Conservation (phyloP, 805 yeast species). For the Yamadazyma scolyti region DNA sequence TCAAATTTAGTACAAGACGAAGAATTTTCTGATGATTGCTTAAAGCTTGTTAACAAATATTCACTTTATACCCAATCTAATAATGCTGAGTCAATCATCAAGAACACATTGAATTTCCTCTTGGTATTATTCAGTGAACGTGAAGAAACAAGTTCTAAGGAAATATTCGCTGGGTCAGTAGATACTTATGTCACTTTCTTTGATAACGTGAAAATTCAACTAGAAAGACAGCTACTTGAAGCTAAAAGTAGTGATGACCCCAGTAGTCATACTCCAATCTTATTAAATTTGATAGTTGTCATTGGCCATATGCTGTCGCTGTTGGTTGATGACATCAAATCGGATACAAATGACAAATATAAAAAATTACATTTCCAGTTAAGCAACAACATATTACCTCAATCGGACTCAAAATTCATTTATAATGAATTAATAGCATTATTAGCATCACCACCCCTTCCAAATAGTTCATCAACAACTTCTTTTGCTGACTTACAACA, state of each 20-base stretch:
- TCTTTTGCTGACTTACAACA: conserved; percentile 8
- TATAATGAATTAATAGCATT: conserved; percentile 12
- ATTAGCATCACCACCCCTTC: conserved; percentile 6
- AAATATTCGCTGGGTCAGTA: conserved; percentile 4
- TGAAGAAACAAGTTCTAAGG: conserved; percentile 5
- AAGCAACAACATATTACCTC: conserved; percentile 6
- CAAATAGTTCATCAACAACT: conserved; percentile 2
- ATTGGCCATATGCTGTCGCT: conserved; percentile 8
- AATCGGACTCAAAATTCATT: conserved; percentile 3
- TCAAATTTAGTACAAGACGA: conserved; percentile 10
- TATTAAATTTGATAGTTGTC: conserved; percentile 6
- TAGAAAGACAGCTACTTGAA: neutral
- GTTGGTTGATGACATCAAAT: conserved; percentile 3
- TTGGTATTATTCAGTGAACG: conserved; percentile 10
- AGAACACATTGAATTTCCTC: conserved; percentile 11
- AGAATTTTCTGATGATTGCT: conserved; percentile 10
- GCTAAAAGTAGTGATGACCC: too few species aligned
- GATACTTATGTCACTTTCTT: conserved; percentile 5
- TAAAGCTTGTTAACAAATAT: conserved; percentile 7
- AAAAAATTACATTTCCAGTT: neutral
- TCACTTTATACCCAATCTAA: neutral
- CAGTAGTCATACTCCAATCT: too few species aligned
- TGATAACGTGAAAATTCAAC: neutral
- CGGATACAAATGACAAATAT: neutral
- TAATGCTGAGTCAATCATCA: conserved; percentile 5